Evolutionary conservation across 1,284 basidiomycete species (phyloP), one percentile per base, ranked within the genome.

Genomic region (Pisolithus thermaeus): DNA sequence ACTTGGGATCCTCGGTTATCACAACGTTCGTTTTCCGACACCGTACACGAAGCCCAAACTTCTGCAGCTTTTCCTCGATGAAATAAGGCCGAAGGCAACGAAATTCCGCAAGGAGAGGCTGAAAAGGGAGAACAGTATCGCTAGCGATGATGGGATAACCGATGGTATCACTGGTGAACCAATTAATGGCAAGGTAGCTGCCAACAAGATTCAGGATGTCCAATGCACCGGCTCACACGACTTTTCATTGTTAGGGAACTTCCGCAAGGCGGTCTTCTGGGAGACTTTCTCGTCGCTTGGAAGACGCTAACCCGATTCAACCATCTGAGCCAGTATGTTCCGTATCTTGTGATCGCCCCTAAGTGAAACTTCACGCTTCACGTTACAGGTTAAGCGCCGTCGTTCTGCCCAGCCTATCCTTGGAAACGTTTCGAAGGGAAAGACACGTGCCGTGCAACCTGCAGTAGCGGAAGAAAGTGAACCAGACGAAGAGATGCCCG

Each of bases 11-110:
- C 77, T 98, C 47, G 81, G 87, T 38, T 87, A 87, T 62, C 91
- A 98, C 70, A 81, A 87, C 56, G 74, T 96, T 61, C 73, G 75
- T 30, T 91, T 87, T 69, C 82, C 89, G 6, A 80, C 84, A 3
- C 82, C 83, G 1, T 87, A 90, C 61, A 91, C 90, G 56, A 98
- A 98, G 70, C 75, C 84, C 6, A 92, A 91, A 60, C 81, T 98
- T 23, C 79, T 97, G 9, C 75, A 82, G 38, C 71, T 86, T 4
- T 98, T 94, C 70, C 82, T 92, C 53, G 76, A 84, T 35, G 76
- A 91, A 67, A 79, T 97, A 59, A 82, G 79, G 59, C 73, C 83
- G 7, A 79, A 80, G 51, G 74, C 79, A 5, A 64, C 69, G 18
- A 84, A 82, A 59, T 70, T 87, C 49, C 81, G 80, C 65, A 84